Evolutionary conservation across 495 filamentous ascomycete species (phyloP), one percentile per base, ranked within the genome.

Genomic region (Penicillium nucicola): DNA sequence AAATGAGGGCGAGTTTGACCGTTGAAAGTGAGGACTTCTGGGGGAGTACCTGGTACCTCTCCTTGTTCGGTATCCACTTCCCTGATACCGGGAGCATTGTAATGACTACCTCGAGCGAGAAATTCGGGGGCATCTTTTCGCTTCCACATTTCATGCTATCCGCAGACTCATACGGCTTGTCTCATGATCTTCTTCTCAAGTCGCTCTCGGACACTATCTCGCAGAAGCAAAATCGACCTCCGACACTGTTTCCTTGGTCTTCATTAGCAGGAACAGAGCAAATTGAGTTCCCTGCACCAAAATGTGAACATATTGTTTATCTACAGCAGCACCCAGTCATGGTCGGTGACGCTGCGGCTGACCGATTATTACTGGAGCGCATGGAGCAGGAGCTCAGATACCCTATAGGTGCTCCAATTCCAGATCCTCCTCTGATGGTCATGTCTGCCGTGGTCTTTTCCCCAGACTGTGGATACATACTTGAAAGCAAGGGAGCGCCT

Each of bases 381-480:
- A 80, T 96, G 55, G 93, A 98, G 65, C 70, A 83, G 35, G 93
- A 98, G 62, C 77, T 97, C 4, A 84, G 92, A 33, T 87, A 81
- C 57, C 92, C 92, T 4, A 88, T 85, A 43, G 93, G 93, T 1
- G 85, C 84, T n/a, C 84, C 87, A 4, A 75, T 87, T 38, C 82
- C 83, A 12, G 57, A 67, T 8, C 75, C 83, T 20, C 90, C 93
- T 13, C 73, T 76, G 5, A 79, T 97, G 25, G 77, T 79, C 43
- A 89, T 96, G 81, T 93, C 89, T 9, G 84, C 89, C 39, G 77
- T 95, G 1, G 78, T 93, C 13, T 98, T 91, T 68, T 97, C 92
- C 15, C 93, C 93, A 14, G 92, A 96, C 62, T 98, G 93, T 64
- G 89, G 86, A 8, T 92, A 90, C 58, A 83, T 95, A 30, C 80